These are phyloP conservation scores for Pythium dissotocum DNA, from an alignment of 352 stramenopile genomes.

Conservation along the genomic window DNA sequence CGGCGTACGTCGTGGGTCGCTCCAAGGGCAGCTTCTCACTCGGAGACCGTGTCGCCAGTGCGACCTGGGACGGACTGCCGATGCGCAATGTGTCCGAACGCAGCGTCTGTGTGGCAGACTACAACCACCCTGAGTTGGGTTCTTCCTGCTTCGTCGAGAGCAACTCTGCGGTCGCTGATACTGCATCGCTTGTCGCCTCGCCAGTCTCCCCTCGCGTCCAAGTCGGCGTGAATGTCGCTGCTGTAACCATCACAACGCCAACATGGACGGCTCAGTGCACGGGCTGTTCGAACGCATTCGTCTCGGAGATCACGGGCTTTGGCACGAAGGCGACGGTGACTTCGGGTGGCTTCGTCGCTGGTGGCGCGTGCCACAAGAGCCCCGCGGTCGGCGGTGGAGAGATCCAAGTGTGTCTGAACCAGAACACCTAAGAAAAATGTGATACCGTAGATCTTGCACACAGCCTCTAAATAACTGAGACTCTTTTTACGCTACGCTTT, in stretches of 20 bases:
- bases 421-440: not conserved
- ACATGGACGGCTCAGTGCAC: conserved; percentile 15
- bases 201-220: not conserved
- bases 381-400: conserved; percentile 6
- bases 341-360: conserved; percentile 5
- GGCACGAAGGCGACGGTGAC: not conserved
- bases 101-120: conserved; percentile 10
- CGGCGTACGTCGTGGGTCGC: conserved; percentile 6
- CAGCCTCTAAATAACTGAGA: too few relatives aligned
- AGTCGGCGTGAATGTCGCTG: conserved; percentile 1
- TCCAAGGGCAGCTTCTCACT: conserved; percentile 6
- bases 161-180: too few relatives aligned
- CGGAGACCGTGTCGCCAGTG: not conserved
- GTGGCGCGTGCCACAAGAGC: conserved; percentile 3
- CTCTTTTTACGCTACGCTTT: too few relatives aligned
- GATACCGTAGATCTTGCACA: too few relatives aligned
- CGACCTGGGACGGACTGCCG: conserved; percentile 2
- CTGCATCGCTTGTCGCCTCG: not conserved
- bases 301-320: conserved; percentile 9
- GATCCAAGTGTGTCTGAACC: conserved; percentile 8
- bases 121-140: conserved; percentile 16
- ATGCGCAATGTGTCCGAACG: conserved; percentile 6
- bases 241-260: not conserved
- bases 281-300: conserved; percentile 13
- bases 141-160: not conserved